These are phyloP conservation scores for Carex scoparia DNA, from an alignment of 176 grass and related monocot genomes.

Conservation along the genomic window DNA sequence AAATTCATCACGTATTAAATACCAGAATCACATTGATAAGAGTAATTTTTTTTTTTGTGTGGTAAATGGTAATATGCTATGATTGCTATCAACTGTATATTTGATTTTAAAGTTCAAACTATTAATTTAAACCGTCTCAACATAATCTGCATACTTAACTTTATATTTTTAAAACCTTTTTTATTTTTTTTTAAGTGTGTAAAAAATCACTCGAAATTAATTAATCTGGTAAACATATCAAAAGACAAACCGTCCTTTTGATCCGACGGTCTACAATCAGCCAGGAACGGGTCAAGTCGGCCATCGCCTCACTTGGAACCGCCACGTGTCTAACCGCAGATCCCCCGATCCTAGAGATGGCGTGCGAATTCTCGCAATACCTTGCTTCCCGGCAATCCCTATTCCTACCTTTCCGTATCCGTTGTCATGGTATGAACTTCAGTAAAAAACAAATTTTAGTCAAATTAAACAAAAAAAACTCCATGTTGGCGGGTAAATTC, in stretches of 20 bases:
- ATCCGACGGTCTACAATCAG: background rate
- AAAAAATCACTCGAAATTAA: too few relatives aligned
- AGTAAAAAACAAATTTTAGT: background rate
- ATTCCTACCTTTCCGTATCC: background rate
- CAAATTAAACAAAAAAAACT: background rate
- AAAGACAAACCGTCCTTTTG: background rate
- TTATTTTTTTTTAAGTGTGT: too few relatives aligned
- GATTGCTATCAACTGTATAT: too few relatives aligned
- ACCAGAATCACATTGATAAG: background rate
- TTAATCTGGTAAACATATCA: background rate
- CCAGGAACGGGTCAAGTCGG: background rate
- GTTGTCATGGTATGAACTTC: background rate
- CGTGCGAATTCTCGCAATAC: background rate
- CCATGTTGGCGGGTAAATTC: slow-evolving; percentile 30
- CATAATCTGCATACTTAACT: too few relatives aligned
- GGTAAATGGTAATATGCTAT: too few relatives aligned
- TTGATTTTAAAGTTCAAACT: too few relatives aligned
- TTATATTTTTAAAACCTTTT: too few relatives aligned
- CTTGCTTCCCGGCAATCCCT: slow-evolving; percentile 23
- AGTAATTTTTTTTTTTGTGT: too few relatives aligned
- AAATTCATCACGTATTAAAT: too few relatives aligned
- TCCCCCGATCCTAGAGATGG: background rate
- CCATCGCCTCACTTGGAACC: background rate
- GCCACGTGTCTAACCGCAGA: slow-evolving; percentile 4
- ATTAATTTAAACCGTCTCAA: too few relatives aligned